These are phyloP conservation scores for Aciculoconidium aculeatum DNA, from an alignment of 805 yeast species.

Conservation along the genomic window DNA sequence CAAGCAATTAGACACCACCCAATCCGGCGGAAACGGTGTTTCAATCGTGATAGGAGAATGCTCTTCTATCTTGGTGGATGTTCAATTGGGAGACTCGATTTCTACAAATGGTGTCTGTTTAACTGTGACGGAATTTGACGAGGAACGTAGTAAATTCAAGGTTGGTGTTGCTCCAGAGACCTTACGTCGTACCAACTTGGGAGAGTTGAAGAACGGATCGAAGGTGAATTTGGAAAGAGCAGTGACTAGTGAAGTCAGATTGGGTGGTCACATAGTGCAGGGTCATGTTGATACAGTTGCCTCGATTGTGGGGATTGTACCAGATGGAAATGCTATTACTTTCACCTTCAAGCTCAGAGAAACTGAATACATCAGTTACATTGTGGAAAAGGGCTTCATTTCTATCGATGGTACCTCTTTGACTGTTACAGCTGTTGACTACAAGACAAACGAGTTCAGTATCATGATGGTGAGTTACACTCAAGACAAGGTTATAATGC, in stretches of 20 bases:
- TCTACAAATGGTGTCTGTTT: slow-evolving; percentile 86
- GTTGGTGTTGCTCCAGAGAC: slow-evolving; percentile 95
- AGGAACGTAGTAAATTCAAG: slow-evolving; percentile 50
- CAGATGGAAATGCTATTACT: slow-evolving; percentile 73
- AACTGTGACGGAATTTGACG: slow-evolving; percentile 79
- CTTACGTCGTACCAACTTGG: slow-evolving; percentile 71
- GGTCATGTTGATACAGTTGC: slow-evolving; percentile 96
- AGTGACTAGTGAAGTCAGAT: slow-evolving; percentile 71
- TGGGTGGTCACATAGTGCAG: slow-evolving; percentile 97
- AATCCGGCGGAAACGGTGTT: slow-evolving; percentile 68
- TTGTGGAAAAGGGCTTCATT: slow-evolving; percentile 94
- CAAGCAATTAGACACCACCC: slow-evolving; percentile 39
- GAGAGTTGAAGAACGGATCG: slow-evolving; percentile 48
- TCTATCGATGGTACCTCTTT: slow-evolving; percentile 90
- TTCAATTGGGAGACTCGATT: slow-evolving; percentile 91
- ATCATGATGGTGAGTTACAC: slow-evolving; percentile 92
- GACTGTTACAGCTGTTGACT: slow-evolving; percentile 78
- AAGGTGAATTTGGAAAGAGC: slow-evolving; percentile 91
- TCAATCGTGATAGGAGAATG: slow-evolving; percentile 64
- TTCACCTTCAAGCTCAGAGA: slow-evolving; percentile 73
- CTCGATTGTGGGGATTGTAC: slow-evolving; percentile 41
- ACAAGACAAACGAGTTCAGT: slow-evolving; percentile 50
- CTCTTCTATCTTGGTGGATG: slow-evolving; percentile 60
- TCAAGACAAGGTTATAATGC: slow-evolving; percentile 71
- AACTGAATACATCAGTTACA: slow-evolving; percentile 53